These are phyloP conservation scores for Aspergillus sp. DNA, from an alignment of 2,329 filamentous ascomycete species.

Conservation along the genomic window DNA sequence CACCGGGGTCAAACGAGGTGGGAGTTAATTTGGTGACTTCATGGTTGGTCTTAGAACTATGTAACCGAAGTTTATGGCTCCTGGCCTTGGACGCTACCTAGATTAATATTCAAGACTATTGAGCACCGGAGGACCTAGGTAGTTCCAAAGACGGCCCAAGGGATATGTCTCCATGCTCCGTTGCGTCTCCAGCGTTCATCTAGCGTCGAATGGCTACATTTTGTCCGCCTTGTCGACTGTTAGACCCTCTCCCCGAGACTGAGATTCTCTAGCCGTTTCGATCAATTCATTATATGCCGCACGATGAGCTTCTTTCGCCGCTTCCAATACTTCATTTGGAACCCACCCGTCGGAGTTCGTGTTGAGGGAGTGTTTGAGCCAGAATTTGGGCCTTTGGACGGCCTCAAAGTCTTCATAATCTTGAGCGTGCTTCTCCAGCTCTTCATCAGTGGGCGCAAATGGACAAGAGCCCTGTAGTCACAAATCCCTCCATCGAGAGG, in stretches of 20 bases:
- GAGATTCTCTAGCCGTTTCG: conserved; percentile 22
- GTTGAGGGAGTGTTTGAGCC: conserved; percentile 23
- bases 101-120: too few species aligned
- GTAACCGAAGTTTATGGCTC: too few species aligned
- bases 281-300: conserved; percentile 31
- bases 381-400: conserved; percentile 27
- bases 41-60: background rate
- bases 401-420: conserved; percentile 33
- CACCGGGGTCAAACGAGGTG: background rate
- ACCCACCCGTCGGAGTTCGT: conserved; percentile 35
- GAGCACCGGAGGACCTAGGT: too few species aligned
- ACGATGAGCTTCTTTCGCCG: conserved; percentile 25
- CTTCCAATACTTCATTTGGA: conserved; percentile 29
- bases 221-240: conserved; percentile 25
- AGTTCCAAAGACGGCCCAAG: too few species aligned
- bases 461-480: conserved; percentile 25
- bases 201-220: conserved; percentile 29
- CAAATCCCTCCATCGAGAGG: conserved; percentile 23
- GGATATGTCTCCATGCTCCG: too few species aligned
- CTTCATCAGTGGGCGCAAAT: conserved; percentile 22
- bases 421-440: conserved; percentile 22
- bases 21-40: background rate
- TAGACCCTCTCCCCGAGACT: conserved; percentile 18
- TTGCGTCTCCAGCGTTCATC: too few species aligned
- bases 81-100: too few species aligned